Base-by-base conservation (phyloP, 352 stramenopile genomes). In the Phytophthora sp. region DNA sequence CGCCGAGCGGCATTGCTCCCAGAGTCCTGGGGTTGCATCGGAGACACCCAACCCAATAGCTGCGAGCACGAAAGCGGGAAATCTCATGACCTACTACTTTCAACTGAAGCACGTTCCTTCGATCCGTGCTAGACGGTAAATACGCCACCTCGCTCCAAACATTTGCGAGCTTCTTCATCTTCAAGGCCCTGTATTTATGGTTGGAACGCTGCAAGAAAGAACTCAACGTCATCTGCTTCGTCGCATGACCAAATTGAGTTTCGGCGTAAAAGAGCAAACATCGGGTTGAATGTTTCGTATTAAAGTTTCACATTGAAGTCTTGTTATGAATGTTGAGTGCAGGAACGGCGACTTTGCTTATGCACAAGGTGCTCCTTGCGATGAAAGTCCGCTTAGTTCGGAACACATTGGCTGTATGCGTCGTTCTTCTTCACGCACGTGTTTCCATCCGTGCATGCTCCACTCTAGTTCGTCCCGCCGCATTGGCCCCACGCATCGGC, bases 351-450 rank as follows among this genome's bases (percentile, higher is more conserved):
- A 53, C 13, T 15, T 4, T 11, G 7, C 5, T 43, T 9, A 15
- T 11, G 27, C 13, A 7, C 28, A 38, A 44, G n/a, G 12, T n/a
- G 17, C 13, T 41, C 27, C 0, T 11, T n/a, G 41, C 21, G 15
- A 17, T 9, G 20, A 46, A 43, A 43, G 11, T n/a, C 20, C 11
- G 13, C 7, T 49, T 20, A 56, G 4, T 56, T 56, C 13, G 49
- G 60, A 8, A 60, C 39, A 31, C 63, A 72, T 21, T 67, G 49
- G 44, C 50, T 72, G 57, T 64, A 72, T 18, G 34, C 23, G 43
- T 64, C 56, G 21, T 55, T 32, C 51, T 32, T 63, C 63, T 64
- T 64, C 57, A 56, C 34, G 39, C 57, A 72, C 45, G 30, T 60
- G 31, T 52, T 72, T 21, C 58, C 58, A 23, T 38, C 26, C 17